Conservation (phyloP, 441 rosid genomes). For the Geranium incanum region DNA sequence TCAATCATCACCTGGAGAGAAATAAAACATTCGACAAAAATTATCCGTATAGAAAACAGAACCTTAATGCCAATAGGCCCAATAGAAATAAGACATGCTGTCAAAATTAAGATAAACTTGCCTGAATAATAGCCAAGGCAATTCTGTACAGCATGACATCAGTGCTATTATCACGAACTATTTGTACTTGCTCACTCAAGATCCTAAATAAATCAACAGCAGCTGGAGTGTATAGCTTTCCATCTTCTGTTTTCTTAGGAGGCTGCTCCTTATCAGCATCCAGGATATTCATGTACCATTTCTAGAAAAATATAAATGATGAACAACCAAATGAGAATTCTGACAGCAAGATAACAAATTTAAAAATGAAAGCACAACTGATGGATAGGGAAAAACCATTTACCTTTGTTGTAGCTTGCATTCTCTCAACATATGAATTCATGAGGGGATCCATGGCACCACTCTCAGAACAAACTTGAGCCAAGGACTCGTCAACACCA, state of each 20-base stretch:
- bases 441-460: conserved; percentile 99
- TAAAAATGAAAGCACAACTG: conserved; percentile 6
- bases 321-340: conserved; percentile 15
- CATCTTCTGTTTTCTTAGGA: conserved; percentile 97
- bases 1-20: conserved; percentile 90
- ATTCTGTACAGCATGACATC: conserved; percentile 94
- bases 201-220: conserved; percentile 99
- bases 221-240: conserved; percentile 97
- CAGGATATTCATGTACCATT: conserved; percentile 94
- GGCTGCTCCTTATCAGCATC: conserved; percentile 95
- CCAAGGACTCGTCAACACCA: conserved; percentile 96
- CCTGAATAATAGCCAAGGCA: conserved; percentile 94
- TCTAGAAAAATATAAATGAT: conserved; percentile 38
- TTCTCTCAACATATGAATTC: conserved; percentile 96
- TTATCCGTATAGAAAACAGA: conserved; percentile 5
- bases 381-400: conserved; percentile 12
- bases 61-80: background rate
- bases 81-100: conserved; percentile 1
- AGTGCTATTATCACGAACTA: conserved; percentile 95
- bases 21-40: background rate
- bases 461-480: conserved; percentile 99
- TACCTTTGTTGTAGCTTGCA: conserved; percentile 98
- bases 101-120: conserved; percentile 30
- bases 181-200: conserved; percentile 98
- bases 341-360: conserved; percentile 1